Evolutionary conservation across 805 yeast species (phyloP).

Genomic region (Candida berthetii): DNA sequence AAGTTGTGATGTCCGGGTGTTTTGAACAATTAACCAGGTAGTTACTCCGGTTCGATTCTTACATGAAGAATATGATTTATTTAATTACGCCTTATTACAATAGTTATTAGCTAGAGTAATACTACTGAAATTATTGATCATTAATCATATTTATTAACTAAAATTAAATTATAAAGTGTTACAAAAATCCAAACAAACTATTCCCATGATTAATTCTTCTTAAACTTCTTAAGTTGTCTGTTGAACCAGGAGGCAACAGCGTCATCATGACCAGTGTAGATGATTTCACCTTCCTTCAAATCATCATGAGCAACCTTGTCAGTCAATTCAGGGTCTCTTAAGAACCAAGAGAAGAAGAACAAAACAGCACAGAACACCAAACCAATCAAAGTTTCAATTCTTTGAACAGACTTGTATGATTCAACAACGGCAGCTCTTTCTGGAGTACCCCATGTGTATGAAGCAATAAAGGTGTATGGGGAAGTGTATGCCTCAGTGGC

Average conservation of each 20-base stretch:
- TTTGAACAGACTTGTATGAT: slow-evolving; percentile 56
- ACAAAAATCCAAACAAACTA: too few relatives aligned
- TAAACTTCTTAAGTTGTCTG: neutral
- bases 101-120: too few relatives aligned
- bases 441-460: slow-evolving; percentile 57
- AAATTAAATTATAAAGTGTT: too few relatives aligned
- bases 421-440: slow-evolving; percentile 50
- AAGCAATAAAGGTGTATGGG: slow-evolving; percentile 44
- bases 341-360: slow-evolving; percentile 36
- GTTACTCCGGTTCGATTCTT: too few relatives aligned
- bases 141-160: too few relatives aligned
- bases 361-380: slow-evolving; percentile 44
- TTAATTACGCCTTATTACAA: too few relatives aligned
- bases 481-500: slow-evolving; percentile 42
- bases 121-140: too few relatives aligned
- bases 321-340: slow-evolving; percentile 45
- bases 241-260: slow-evolving; percentile 11
- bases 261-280: slow-evolving; percentile 13
- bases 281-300: slow-evolving; percentile 14
- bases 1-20: neutral
- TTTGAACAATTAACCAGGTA: too few relatives aligned
- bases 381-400: slow-evolving; percentile 48
- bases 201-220: slow-evolving; percentile 1
- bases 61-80: too few relatives aligned
- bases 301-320: slow-evolving; percentile 19